phyloP scores from a whole-genome alignment of 2,329 filamentous ascomycete species.

The Xylariomycetidae sp. region DNA sequence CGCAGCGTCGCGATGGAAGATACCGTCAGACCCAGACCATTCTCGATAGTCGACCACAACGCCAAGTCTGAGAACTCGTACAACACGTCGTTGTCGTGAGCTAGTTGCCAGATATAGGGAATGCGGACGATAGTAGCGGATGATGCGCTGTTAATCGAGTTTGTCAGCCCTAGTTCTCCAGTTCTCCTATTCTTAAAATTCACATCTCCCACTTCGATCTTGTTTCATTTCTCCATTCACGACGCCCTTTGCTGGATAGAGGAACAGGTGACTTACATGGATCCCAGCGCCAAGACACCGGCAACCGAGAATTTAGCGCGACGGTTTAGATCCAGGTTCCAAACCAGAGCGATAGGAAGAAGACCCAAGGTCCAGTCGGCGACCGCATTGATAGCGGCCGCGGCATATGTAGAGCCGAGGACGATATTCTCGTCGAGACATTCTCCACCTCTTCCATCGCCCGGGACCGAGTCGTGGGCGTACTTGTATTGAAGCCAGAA shows the following conservation, averaged over 20 bases:
- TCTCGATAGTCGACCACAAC: conserved; percentile 39
- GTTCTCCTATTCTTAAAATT: too few relatives aligned
- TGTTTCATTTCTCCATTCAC: too few relatives aligned
- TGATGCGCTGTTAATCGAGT: conserved; percentile 25
- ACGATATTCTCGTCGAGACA: conserved; percentile 27
- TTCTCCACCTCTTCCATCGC: conserved; percentile 20
- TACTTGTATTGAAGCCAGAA: conserved; percentile 33
- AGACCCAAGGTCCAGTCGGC: conserved; percentile 32
- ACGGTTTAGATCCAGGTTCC: conserved; percentile 28
- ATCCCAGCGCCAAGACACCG: conserved; percentile 26
- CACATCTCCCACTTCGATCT: too few relatives aligned
- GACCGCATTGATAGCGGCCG: conserved; percentile 26
- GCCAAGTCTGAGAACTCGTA: conserved; percentile 36
- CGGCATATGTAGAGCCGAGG: conserved; percentile 28
- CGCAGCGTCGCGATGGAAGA: conserved; percentile 32
- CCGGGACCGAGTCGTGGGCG: too few relatives aligned
- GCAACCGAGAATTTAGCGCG: conserved; percentile 29
- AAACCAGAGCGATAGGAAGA: conserved; percentile 30
- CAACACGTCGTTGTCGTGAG: conserved; percentile 29
- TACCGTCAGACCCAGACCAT: conserved; percentile 33
- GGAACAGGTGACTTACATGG: conserved; percentile 27
- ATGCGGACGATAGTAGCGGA: conserved; percentile 37
- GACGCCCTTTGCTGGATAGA: too few relatives aligned
- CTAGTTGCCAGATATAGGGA: conserved; percentile 33
- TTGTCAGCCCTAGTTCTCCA: neutral